These are phyloP conservation scores for Mycogone perniciosa DNA, from an alignment of 2,329 filamentous ascomycete genomes.

Conservation along the genomic window DNA sequence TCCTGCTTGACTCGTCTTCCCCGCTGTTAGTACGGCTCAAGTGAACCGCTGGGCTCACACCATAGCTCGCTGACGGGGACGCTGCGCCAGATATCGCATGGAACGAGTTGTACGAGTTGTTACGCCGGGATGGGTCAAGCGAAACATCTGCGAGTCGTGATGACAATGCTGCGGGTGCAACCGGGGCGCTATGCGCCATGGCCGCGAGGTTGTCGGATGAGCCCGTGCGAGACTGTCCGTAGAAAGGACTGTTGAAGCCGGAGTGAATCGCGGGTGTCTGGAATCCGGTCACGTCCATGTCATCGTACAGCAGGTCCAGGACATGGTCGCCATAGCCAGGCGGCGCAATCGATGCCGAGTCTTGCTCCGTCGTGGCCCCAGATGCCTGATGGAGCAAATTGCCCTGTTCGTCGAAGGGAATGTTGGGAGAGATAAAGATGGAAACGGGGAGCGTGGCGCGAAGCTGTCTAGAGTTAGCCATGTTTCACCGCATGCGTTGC, in stretches of 20 bases:
- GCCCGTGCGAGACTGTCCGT: constrained; percentile 62
- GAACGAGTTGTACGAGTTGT: constrained; percentile 40
- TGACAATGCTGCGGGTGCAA: constrained; percentile 49
- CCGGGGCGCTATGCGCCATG: constrained; percentile 30
- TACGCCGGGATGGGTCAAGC: constrained; percentile 40
- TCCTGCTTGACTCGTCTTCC: constrained; percentile 44
- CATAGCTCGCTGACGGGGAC: constrained; percentile 34
- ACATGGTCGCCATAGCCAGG: constrained; percentile 87
- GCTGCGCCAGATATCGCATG: constrained; percentile 38
- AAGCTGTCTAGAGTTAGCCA: constrained; percentile 43
- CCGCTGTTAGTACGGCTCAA: constrained; percentile 50
- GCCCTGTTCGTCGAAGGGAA: constrained; percentile 82
- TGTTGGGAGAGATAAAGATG: constrained; percentile 91
- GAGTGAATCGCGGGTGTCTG: constrained; percentile 67
- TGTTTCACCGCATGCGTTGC: constrained; percentile 3
- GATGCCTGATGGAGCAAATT: constrained; percentile 62
- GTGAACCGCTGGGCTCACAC: constrained; percentile 39
- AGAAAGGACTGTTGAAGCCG: constrained; percentile 75
- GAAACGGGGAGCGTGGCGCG: constrained; percentile 85
- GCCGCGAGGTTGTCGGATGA: constrained; percentile 73
- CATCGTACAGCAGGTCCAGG: constrained; percentile 84
- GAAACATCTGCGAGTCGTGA: constrained; percentile 66
- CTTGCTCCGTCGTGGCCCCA: constrained; percentile 40
- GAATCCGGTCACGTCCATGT: constrained; percentile 74
- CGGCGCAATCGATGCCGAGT: constrained; percentile 66